Evolutionary conservation across 306 rosid genomes (phyloP).

Genomic region (Malus orientalis): DNA sequence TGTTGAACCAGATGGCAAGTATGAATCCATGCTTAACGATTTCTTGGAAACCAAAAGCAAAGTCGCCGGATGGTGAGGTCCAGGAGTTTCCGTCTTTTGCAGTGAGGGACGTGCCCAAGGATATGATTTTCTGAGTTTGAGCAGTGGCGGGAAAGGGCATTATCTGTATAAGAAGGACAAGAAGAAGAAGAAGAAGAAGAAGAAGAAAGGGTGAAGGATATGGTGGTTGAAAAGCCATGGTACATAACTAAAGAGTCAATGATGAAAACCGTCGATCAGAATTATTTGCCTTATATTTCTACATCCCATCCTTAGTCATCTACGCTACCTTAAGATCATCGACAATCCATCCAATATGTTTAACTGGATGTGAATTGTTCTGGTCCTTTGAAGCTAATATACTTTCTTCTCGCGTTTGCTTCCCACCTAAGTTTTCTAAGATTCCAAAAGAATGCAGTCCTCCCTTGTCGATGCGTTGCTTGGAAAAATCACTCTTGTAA

Average conservation of each 20-base stretch:
- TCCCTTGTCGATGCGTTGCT: not conserved
- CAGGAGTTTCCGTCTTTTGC: not conserved
- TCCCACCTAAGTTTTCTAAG: not conserved
- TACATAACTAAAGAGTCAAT: not conserved
- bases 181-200: no score
- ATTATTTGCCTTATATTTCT: not conserved
- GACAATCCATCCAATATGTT: not conserved
- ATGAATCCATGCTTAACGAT: conserved; percentile 13
- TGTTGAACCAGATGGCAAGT: conserved; percentile 39
- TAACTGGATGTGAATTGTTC: not conserved
- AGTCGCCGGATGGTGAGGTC: conserved; percentile 29
- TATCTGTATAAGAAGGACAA: not conserved
- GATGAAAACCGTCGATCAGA: not conserved
- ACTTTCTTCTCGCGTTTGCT: not conserved
- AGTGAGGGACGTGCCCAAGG: conserved; percentile 10
- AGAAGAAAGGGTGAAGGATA: not conserved
- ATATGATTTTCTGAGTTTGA: conserved; percentile 17
- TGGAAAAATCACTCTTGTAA: not conserved
- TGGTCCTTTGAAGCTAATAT: no score
- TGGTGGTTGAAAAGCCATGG: not conserved
- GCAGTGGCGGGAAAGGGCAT: not conserved
- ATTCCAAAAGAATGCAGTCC: not conserved
- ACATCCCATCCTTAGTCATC: not conserved
- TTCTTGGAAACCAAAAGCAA: conserved; percentile 33
- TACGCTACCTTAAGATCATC: not conserved